Evolutionary conservation across 2,329 filamentous ascomycete genomes (phyloP).

Genomic region (Escovopsis sp.): DNA sequence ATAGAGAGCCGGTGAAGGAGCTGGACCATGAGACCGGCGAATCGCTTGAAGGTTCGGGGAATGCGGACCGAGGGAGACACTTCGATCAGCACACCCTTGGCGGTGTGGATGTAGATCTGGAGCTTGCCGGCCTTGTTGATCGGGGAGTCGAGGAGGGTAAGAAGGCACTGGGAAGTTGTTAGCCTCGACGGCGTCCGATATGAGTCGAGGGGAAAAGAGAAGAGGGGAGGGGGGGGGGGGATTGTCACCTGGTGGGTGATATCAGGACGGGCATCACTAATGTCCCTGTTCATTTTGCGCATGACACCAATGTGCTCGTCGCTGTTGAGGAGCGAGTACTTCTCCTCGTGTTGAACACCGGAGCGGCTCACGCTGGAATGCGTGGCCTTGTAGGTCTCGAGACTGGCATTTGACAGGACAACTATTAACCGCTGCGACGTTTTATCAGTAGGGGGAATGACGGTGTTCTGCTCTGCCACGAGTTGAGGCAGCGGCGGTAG

Average conservation of each 20-base stretch:
- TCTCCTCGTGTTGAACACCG: slow-evolving; percentile 65
- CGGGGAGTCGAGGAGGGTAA: slow-evolving; percentile 92
- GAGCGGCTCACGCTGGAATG: slow-evolving; percentile 52
- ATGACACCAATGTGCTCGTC: slow-evolving; percentile 98
- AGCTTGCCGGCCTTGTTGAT: slow-evolving; percentile 97
- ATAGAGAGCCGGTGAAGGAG: slow-evolving; percentile 91
- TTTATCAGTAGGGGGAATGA: slow-evolving; percentile 77
- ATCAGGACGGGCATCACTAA: slow-evolving; percentile 92
- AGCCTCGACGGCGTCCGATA: too few species aligned
- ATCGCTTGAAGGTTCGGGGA: slow-evolving; percentile 95
- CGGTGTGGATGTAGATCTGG: slow-evolving; percentile 97
- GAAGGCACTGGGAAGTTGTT: slow-evolving; percentile 55
- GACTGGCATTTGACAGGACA: slow-evolving; percentile 88
- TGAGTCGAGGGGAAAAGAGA: slow-evolving; percentile 29
- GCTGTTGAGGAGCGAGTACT: slow-evolving; percentile 94
- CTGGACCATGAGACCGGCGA: slow-evolving; percentile 97
- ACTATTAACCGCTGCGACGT: slow-evolving; percentile 86
- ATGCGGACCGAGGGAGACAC: slow-evolving; percentile 97
- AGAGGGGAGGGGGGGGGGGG: slow-evolving; percentile 11
- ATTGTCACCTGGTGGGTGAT: slow-evolving; percentile 85
- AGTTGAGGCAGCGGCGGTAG: slow-evolving; percentile 82
- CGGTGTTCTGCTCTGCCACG: slow-evolving; percentile 79
- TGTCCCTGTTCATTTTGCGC: slow-evolving; percentile 98
- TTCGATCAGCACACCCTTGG: slow-evolving; percentile 93
- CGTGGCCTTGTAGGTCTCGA: slow-evolving; percentile 92